phyloP scores from a whole-genome alignment of 2,329 filamentous ascomycete genomes.

The Colletotrichum tamarilloi region DNA sequence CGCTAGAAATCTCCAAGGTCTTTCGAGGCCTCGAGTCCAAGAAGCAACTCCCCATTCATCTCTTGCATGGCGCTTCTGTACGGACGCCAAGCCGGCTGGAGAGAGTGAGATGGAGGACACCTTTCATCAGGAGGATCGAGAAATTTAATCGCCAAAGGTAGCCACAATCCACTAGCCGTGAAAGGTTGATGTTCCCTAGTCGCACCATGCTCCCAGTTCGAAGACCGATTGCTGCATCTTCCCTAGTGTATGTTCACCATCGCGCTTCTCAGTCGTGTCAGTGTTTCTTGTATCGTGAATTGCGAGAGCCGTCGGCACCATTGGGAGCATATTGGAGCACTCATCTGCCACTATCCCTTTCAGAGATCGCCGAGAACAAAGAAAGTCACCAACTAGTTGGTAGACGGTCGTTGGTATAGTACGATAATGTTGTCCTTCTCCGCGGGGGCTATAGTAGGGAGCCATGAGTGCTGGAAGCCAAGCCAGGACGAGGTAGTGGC shows the following conservation, averaged over 20 bases:
- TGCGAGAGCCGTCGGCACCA: neutral
- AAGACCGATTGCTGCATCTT: neutral
- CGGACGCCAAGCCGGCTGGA: neutral
- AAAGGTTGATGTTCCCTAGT: neutral
- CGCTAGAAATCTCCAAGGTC: neutral
- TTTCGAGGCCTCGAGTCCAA: neutral
- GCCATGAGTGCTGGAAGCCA: neutral
- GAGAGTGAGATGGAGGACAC: neutral
- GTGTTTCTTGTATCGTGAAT: neutral
- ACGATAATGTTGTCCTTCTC: neutral
- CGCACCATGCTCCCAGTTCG: neutral
- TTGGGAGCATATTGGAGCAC: neutral
- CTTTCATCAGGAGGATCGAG: neutral
- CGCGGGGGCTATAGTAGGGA: neutral
- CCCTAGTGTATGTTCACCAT: neutral
- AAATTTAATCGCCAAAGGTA: neutral
- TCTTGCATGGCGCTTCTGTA: neutral
- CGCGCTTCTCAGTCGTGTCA: neutral
- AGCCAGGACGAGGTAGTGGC: neutral
- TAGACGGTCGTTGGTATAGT: neutral
- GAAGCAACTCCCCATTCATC: neutral
- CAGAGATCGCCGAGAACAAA: neutral
- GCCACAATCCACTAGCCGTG: neutral
- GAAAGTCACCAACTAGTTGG: neutral
- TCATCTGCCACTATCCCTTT: conserved; percentile 1